These are phyloP conservation scores for Cupressus sempervirens DNA, from an alignment of 75 land plant genomes.

Conservation along the genomic window DNA sequence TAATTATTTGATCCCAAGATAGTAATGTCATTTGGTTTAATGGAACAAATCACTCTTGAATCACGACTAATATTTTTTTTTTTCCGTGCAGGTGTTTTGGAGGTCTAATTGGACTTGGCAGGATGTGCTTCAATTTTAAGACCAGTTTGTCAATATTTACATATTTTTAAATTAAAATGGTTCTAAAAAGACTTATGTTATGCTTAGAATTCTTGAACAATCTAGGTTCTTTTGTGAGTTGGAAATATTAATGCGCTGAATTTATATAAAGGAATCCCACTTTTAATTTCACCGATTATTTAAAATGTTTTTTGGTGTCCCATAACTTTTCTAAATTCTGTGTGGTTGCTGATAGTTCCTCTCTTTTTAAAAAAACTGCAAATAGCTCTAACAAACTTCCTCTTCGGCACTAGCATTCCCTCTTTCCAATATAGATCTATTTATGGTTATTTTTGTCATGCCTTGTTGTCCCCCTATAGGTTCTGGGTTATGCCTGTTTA, in stretches of 20 bases:
- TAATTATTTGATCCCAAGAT: no score
- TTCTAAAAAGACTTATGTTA: background rate
- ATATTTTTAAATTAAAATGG: background rate
- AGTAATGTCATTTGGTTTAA: no score
- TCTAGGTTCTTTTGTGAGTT: background rate
- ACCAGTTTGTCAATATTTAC: slow-evolving; percentile 8
- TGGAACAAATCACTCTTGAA: no score
- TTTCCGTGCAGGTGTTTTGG: background rate
- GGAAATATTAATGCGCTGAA: background rate
- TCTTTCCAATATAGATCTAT: background rate
- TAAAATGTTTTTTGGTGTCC: background rate
- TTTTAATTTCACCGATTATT: no score
- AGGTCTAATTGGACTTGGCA: slow-evolving; percentile 1
- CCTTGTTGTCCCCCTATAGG: no score
- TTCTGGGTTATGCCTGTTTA: no score
- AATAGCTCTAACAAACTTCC: background rate
- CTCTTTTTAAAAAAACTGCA: background rate
- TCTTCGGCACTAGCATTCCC: background rate
- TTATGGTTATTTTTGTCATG: background rate
- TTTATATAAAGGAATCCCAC: background rate
- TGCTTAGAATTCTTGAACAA: background rate
- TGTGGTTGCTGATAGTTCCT: background rate
- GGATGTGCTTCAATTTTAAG: background rate
- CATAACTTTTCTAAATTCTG: background rate
- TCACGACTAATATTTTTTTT: background rate